A percentile compares a stretch with the other conserved stretches of the same genome.
These are phyloP conservation scores for Lentinula raphanica DNA, from an alignment of 768 basidiomycete genomes.

Conservation along the genomic window DNA sequence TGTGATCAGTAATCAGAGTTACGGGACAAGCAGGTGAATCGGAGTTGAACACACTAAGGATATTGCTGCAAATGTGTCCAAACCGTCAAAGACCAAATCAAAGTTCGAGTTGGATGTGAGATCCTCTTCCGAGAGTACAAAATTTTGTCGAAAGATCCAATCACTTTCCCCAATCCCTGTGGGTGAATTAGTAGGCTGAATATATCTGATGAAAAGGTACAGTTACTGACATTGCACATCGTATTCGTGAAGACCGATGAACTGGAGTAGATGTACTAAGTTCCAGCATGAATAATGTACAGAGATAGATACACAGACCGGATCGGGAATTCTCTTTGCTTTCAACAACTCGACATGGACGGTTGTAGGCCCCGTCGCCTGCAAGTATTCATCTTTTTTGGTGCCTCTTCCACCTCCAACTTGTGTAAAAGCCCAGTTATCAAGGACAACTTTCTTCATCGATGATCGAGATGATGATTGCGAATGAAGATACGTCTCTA, in stretches of 20 bases:
- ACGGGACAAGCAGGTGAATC: neutral
- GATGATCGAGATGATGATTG: neutral
- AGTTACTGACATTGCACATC: constrained; percentile 77
- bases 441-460: neutral
- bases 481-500: neutral
- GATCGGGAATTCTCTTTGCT: constrained; percentile 72
- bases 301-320: constrained; percentile 41
- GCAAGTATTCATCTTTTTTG: constrained; percentile 64
- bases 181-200: neutral
- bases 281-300: neutral
- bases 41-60: constrained; percentile 44
- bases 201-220: neutral
- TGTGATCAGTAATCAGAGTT: neutral
- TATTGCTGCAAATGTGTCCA: constrained; percentile 85
- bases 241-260: constrained; percentile 78
- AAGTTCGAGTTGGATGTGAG: constrained; percentile 40
- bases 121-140: constrained; percentile 46
- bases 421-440: constrained; percentile 66
- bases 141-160: constrained; percentile 76
- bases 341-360: constrained; percentile 84
- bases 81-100: constrained; percentile 84
- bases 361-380: constrained; percentile 71
- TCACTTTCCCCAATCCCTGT: constrained; percentile 85
- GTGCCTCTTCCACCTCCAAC: constrained; percentile 56
- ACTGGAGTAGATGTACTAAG: constrained; percentile 33